phyloP scores from a whole-genome alignment of 257 asterid species.

The Apocynum venetum region DNA sequence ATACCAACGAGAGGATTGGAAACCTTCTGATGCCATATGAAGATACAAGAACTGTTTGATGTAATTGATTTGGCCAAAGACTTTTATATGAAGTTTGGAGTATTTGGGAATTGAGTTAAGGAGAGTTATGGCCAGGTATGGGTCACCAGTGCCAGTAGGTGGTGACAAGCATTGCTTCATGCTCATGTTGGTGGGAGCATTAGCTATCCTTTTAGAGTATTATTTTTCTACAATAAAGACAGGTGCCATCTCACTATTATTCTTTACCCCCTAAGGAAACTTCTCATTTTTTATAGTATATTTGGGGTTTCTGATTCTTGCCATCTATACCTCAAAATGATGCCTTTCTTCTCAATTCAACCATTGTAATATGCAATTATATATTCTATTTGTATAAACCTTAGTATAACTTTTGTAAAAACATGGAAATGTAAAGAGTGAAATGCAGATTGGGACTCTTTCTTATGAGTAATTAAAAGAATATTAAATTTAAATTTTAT shows the following conservation, averaged over 20 bases:
- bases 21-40: constrained; percentile 12
- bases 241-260: background rate
- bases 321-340: background rate
- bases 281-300: background rate
- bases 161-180: background rate
- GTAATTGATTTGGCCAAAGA: background rate
- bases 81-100: background rate
- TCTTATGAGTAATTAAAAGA: too few species aligned
- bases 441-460: too few species aligned
- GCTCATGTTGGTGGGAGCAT: constrained; percentile 10
- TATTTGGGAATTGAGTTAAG: constrained; percentile 3
- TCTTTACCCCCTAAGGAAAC: background rate
- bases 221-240: background rate
- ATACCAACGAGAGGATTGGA: constrained; percentile 14
- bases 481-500: too few species aligned
- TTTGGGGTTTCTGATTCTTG: background rate
- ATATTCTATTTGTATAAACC: too few species aligned
- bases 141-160: constrained; percentile 1
- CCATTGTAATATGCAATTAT: too few species aligned
- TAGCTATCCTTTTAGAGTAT: background rate
- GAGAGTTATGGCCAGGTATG: constrained; percentile 10
- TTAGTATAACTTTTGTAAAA: too few species aligned
- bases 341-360: background rate
- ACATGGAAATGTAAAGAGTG: too few species aligned
- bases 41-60: too few species aligned